Base-by-base conservation (phyloP, 257 asterid genomes). In the Scutellaria baicalensis region DNA sequence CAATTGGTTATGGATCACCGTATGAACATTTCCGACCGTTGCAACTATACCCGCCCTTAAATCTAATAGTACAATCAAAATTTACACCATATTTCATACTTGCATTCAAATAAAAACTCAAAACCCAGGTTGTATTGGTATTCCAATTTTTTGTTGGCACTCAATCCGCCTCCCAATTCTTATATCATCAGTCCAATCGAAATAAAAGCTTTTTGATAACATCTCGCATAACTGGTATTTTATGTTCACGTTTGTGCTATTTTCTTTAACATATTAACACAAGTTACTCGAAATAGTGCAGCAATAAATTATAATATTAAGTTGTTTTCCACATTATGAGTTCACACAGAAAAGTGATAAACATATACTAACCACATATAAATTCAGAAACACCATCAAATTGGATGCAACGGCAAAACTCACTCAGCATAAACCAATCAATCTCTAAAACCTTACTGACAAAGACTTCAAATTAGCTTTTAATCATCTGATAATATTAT, bases 361-460 rank as follows among this genome's bases (percentile, higher is more conserved):
- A 27, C n/a, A 20, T 48, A 44, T 21, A n/a, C 27, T 23, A 59
- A 61, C 20, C 12, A 59, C 33, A 17, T 1, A 12, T 7, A 11
- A 49, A 40, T 21, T 55, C 5, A 18, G 18, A 27, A 68, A 54
- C 20, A 10, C 40, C 27, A 21, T 14, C 58, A 9, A 40, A 7
- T 40, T 40, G 11, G 44, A 40, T 60, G 39, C 49, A 9, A 43
- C 12, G 49, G 38, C 63, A 55, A 40, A 40, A 40, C 44, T 40
- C 43, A 44, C 36, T 38, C 43, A 57, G 45, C 55, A 54, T 38
- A 23, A 33, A 47, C 66, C 40, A 50, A 56, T 16, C 14, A 40
- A 47, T 57, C 64, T 47, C 71, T 8, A 57, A 62, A 66, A 57
- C 73, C 71, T 38, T 64, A 36, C 39, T 63, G 54, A 20, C 36